phyloP scores from a whole-genome alignment of 2,329 filamentous ascomycete species.

The Cercospora sp. region DNA sequence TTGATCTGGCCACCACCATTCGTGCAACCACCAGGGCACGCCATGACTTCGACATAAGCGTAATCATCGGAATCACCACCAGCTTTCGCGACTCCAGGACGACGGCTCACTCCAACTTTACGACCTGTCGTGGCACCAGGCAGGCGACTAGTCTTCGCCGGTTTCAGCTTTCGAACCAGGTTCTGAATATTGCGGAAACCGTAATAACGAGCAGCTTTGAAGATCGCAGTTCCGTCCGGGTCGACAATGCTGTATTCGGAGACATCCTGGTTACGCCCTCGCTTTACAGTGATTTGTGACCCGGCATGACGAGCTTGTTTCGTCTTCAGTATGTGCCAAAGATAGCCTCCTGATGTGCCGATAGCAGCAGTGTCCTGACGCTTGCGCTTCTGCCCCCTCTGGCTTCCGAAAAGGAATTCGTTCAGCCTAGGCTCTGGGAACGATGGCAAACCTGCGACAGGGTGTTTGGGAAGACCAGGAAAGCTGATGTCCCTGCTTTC shows the following conservation, averaged over 20 bases:
- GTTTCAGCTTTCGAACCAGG: slow-evolving; percentile 87
- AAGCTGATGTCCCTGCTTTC: slow-evolving; percentile 78
- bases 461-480: slow-evolving; percentile 64
- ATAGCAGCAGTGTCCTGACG: slow-evolving; percentile 50
- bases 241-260: slow-evolving; percentile 75
- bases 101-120: slow-evolving; percentile 49
- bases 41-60: slow-evolving; percentile 98
- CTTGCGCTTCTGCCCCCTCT: slow-evolving; percentile 45
- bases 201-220: slow-evolving; percentile 88
- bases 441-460: slow-evolving; percentile 52
- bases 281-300: slow-evolving; percentile 67
- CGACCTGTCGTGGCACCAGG: slow-evolving; percentile 65
- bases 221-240: slow-evolving; percentile 51
- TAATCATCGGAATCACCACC: slow-evolving; percentile 59
- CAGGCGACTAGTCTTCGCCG: slow-evolving; percentile 73
- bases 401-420: slow-evolving; percentile 71
- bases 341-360: slow-evolving; percentile 84
- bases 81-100: slow-evolving; percentile 39
- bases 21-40: slow-evolving; percentile 96
- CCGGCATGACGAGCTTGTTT: slow-evolving; percentile 71
- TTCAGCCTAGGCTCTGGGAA: slow-evolving; percentile 76
- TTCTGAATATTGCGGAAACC: slow-evolving; percentile 99
- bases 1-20: slow-evolving; percentile 97
- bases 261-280: slow-evolving; percentile 88
- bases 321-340: slow-evolving; percentile 78